These are phyloP conservation scores for Theileria orientalis DNA, from an alignment of 169 alveolate species.

Conservation along the genomic window DNA sequence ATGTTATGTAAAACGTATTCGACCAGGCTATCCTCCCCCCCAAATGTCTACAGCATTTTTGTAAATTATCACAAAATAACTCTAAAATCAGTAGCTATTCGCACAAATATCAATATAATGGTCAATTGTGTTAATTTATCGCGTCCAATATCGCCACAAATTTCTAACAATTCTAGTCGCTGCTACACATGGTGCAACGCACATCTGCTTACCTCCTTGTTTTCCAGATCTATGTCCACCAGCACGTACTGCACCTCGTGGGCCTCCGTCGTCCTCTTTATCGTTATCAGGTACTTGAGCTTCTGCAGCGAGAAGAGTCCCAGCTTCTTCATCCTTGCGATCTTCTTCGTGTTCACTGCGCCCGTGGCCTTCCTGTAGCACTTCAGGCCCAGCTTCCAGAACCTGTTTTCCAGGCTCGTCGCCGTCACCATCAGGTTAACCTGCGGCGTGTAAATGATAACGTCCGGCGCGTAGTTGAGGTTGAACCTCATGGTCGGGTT, in stretches of 20 bases:
- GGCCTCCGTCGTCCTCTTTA: slow-evolving; percentile 13
- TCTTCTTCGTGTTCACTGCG: slow-evolving; percentile 27
- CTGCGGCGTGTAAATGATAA: slow-evolving; percentile 30
- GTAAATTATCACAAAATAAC: neutral
- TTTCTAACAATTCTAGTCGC: neutral
- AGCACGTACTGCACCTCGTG: slow-evolving; percentile 34
- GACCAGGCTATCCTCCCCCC: slow-evolving; percentile 38
- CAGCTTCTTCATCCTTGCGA: slow-evolving; percentile 16
- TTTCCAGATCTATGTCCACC: slow-evolving; percentile 7
- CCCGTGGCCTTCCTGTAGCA: slow-evolving; percentile 40
- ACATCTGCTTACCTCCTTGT: slow-evolving; percentile 21
- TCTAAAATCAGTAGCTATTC: neutral
- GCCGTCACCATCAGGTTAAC: slow-evolving; percentile 34
- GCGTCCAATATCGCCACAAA: neutral
- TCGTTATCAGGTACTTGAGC: slow-evolving; percentile 22
- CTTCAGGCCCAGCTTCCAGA: slow-evolving; percentile 37
- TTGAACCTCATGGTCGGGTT: slow-evolving; percentile 5
- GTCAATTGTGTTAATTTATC: neutral
- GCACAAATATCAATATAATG: neutral
- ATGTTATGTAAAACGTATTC: slow-evolving; percentile 32
- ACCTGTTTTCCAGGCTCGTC: slow-evolving; percentile 17
- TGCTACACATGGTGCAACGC: no score
- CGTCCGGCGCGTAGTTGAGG: slow-evolving; percentile 44
- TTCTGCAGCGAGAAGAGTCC: slow-evolving; percentile 35
- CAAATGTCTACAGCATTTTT: slow-evolving; percentile 22